Conservation (phyloP, 2,329 filamentous ascomycete species). For the Calonectria leucothoes region DNA sequence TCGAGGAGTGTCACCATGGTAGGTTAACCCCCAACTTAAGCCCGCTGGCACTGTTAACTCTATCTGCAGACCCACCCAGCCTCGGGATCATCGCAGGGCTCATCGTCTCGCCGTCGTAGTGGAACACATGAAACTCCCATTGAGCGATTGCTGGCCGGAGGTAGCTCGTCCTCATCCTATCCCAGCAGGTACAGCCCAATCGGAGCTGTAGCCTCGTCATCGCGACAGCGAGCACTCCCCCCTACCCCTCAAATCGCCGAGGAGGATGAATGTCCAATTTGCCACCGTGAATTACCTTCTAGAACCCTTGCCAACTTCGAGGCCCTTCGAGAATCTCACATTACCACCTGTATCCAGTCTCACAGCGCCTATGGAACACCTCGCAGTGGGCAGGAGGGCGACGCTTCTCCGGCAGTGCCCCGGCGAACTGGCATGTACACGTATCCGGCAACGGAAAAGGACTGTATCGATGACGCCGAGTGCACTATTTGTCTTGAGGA, state of each 20-base stretch:
- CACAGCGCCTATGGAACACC: slow-evolving; percentile 63
- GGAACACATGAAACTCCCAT: slow-evolving; percentile 50
- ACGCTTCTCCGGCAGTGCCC: slow-evolving; percentile 45
- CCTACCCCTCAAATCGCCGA: slow-evolving; percentile 68
- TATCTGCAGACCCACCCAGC: slow-evolving; percentile 28
- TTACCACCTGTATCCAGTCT: slow-evolving; percentile 66
- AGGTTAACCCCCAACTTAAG: slow-evolving; percentile 34
- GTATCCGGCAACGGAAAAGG: slow-evolving; percentile 74
- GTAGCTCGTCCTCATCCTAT: slow-evolving; percentile 46
- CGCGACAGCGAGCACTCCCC: slow-evolving; percentile 52
- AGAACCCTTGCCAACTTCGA: slow-evolving; percentile 65
- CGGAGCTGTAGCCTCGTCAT: slow-evolving; percentile 48
- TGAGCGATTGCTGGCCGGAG: slow-evolving; percentile 53
- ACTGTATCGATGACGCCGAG: slow-evolving; percentile 75
- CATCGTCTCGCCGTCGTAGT: slow-evolving; percentile 45
- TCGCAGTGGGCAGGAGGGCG: slow-evolving; percentile 38
- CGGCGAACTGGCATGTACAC: slow-evolving; percentile 72
- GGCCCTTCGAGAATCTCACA: slow-evolving; percentile 66
- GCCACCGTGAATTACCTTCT: slow-evolving; percentile 76
- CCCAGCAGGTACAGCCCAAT: slow-evolving; percentile 47
- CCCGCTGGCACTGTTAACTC: slow-evolving; percentile 8
- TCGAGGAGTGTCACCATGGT: slow-evolving; percentile 64
- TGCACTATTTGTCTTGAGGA: slow-evolving; percentile 77
- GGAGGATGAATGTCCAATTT: slow-evolving; percentile 84
- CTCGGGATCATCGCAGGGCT: slow-evolving; percentile 37